Percentiles rank a stretch among this genome's conserved stretches.
Evolutionary conservation across 164 flowering plant genomes (phyloP).

Genomic region (Aristolochia fimbriata): DNA sequence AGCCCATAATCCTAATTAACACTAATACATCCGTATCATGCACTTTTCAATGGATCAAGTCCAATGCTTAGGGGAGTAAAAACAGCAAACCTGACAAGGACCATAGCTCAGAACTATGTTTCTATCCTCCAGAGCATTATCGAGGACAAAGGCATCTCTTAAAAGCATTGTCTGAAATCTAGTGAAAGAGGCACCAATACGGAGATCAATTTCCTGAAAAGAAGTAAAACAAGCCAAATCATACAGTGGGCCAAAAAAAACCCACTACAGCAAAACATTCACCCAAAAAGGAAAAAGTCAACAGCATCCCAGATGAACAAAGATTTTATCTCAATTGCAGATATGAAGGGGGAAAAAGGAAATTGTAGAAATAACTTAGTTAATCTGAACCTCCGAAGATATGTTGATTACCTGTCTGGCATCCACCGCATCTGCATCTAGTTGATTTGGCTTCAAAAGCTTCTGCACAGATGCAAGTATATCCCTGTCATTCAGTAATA

Average conservation of each 20-base stretch:
- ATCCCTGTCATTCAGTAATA: conserved; percentile 39
- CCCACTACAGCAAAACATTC: neutral
- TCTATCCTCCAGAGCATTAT: conserved; percentile 46
- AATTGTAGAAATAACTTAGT: neutral
- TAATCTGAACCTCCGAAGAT: neutral
- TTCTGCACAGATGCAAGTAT: conserved; percentile 65
- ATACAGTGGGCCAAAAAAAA: neutral
- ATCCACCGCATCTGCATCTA: conserved; percentile 92
- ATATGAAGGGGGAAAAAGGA: neutral
- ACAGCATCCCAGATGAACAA: neutral
- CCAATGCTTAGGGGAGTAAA: neutral
- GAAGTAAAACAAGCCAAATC: neutral
- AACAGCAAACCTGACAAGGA: conserved; percentile 77
- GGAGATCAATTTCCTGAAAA: conserved; percentile 83
- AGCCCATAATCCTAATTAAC: too few relatives aligned
- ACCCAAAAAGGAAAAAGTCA: neutral
- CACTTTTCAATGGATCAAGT: neutral
- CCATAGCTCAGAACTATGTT: conserved; percentile 85
- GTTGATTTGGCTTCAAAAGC: conserved; percentile 61
- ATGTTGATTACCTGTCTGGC: conserved; percentile 36
- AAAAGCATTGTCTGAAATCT: conserved; percentile 94
- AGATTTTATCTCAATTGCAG: neutral
- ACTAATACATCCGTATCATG: too few relatives aligned
- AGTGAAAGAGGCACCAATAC: conserved; percentile 98
- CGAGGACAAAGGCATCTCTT: conserved; percentile 67